phyloP scores from a whole-genome alignment of 495 filamentous ascomycete species.

The Hypomontagnella submonticulosa region DNA sequence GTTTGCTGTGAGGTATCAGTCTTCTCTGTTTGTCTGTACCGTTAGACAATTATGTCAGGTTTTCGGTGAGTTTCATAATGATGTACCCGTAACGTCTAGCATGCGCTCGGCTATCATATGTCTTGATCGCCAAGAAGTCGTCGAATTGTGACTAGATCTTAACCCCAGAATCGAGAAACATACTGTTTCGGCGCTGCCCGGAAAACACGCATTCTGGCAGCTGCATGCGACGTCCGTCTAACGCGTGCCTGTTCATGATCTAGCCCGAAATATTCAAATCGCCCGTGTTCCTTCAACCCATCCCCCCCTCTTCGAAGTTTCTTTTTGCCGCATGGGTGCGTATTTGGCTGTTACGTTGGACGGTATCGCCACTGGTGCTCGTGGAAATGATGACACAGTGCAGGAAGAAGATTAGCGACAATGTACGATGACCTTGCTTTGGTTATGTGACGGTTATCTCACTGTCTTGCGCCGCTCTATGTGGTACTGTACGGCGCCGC shows the following conservation, averaged over 20 bases:
- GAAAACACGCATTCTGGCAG: constrained; percentile 42
- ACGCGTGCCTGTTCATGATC: constrained; percentile 25
- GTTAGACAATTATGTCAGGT: constrained; percentile 1
- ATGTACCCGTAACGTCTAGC: constrained; percentile 11
- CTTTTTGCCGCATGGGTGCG: constrained; percentile 11
- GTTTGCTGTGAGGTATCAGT: constrained; percentile 22
- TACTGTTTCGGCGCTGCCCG: constrained; percentile 31
- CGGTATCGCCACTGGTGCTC: constrained; percentile 7
- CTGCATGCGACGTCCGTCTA: constrained; percentile 39
- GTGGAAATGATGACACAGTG: constrained; percentile 33
- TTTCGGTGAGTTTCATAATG: constrained; percentile 38
- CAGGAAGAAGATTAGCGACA: constrained; percentile 33
- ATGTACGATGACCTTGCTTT: constrained; percentile 29
- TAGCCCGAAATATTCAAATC: constrained; percentile 35
- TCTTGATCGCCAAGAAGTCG: constrained; percentile 39
- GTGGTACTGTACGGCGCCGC: constrained; percentile 9
- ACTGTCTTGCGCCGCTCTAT: neutral
- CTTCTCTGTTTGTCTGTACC: constrained; percentile 9
- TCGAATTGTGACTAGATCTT: constrained; percentile 43
- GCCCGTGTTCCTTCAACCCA: constrained; percentile 27
- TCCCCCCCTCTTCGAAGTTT: constrained; percentile 12
- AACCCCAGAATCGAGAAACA: constrained; percentile 37
- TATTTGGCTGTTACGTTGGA: constrained; percentile 22
- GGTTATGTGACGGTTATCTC: constrained; percentile 5
- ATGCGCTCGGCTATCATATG: constrained; percentile 29